A percentile compares a stretch with the other conserved stretches of the same genome.
Conservation (phyloP, 352 stramenopile species). For the Pythium folliculosum region DNA sequence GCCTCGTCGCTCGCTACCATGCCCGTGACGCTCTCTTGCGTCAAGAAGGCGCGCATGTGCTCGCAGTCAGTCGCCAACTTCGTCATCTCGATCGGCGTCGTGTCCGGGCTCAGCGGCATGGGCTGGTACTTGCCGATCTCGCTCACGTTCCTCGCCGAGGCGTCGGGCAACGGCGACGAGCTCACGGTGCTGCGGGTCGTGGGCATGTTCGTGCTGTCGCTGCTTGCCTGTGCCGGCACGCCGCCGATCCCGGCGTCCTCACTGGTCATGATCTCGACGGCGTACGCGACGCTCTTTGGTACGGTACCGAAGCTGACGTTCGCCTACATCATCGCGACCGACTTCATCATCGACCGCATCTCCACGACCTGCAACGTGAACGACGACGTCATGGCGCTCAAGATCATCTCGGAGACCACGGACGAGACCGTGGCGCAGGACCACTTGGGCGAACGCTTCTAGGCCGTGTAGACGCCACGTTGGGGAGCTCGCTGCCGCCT, state of each 20-base stretch:
- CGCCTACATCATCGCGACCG: slow-evolving; percentile 55
- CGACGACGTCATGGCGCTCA: slow-evolving; percentile 78
- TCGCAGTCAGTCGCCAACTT: slow-evolving; percentile 78
- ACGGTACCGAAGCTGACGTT: slow-evolving; percentile 53
- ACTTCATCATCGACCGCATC: slow-evolving; percentile 71
- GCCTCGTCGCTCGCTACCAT: slow-evolving; percentile 69
- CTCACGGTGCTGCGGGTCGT: slow-evolving; percentile 48
- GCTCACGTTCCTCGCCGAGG: slow-evolving; percentile 63
- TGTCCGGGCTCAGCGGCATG: slow-evolving; percentile 55
- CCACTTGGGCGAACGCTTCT: slow-evolving; percentile 48
- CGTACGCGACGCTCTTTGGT: slow-evolving; percentile 67
- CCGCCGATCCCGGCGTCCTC: slow-evolving; percentile 54
- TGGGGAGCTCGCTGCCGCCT: neutral
- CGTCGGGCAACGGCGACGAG: slow-evolving; percentile 53
- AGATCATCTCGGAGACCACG: slow-evolving; percentile 72
- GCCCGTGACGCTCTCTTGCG: slow-evolving; percentile 60
- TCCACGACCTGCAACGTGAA: slow-evolving; percentile 77
- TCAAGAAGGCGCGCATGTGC: slow-evolving; percentile 62
- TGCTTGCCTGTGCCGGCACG: slow-evolving; percentile 54
- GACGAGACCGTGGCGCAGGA: slow-evolving; percentile 66
- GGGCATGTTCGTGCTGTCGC: slow-evolving; percentile 53
- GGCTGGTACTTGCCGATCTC: slow-evolving; percentile 68
- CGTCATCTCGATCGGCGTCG: slow-evolving; percentile 68
- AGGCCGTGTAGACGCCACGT: neutral
- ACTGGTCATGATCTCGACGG: slow-evolving; percentile 58